Conservation (phyloP, 352 stramenopile species). For the Blastocystis sp. region DNA sequence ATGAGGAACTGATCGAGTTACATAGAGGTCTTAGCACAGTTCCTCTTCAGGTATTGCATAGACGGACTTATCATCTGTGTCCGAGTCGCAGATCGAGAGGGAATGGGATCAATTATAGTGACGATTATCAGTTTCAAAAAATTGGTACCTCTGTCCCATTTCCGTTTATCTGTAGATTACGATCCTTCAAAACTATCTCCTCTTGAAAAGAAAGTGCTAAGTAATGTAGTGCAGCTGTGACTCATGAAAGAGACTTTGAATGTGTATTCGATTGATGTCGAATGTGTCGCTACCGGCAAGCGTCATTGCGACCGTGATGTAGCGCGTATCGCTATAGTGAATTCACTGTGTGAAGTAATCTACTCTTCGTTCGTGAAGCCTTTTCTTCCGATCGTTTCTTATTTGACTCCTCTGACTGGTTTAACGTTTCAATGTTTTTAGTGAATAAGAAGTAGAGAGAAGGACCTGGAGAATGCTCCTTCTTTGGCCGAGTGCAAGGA, state of each 20-base stretch:
- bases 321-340: conserved; percentile 23
- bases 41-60: not conserved
- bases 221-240: not conserved
- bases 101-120: too few species aligned
- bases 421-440: not conserved
- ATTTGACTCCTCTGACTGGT: conserved; percentile 48
- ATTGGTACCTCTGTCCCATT: not conserved
- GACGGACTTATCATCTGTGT: too few species aligned
- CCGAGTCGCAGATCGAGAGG: too few species aligned
- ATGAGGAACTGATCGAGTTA: not conserved
- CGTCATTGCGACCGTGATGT: conserved; percentile 49
- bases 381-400: conserved; percentile 40
- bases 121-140: too few species aligned
- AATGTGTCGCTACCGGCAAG: conserved; percentile 53
- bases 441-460: not conserved
- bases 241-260: not conserved
- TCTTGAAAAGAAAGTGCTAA: not conserved
- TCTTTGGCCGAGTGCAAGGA: not conserved
- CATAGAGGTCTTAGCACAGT: not conserved
- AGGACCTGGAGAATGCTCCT: not conserved
- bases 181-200: not conserved
- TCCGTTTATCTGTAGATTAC: not conserved
- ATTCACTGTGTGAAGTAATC: not conserved
- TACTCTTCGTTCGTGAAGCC: conserved; percentile 43
- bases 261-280: conserved; percentile 60